Conservation (phyloP, 2,329 filamentous ascomycete genomes). For the Botrytis medusae region DNA sequence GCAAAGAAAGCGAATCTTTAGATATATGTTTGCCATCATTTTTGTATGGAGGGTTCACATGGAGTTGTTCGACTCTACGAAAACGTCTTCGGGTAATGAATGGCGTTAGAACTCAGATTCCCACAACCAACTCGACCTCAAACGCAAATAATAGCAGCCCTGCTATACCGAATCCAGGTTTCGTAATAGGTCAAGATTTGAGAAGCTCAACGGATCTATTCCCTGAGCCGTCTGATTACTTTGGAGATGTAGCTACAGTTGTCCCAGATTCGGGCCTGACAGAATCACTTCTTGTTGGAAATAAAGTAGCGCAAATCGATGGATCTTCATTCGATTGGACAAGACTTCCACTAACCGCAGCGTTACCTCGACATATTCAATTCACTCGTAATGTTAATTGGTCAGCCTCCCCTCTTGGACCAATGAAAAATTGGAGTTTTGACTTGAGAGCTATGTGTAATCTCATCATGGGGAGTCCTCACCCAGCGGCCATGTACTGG, state of each 20-base stretch:
- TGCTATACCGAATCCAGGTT: not conserved
- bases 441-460: conserved; percentile 79
- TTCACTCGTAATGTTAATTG: conserved; percentile 73
- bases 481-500: conserved; percentile 79
- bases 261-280: not conserved
- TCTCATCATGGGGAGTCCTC: conserved; percentile 75
- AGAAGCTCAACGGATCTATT: not conserved
- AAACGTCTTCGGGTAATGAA: conserved; percentile 68
- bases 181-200: not conserved
- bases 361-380: conserved; percentile 67
- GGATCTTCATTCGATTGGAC: conserved; percentile 75
- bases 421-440: conserved; percentile 70
- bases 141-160: not conserved
- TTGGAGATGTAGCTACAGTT: conserved; percentile 29
- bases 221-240: conserved; percentile 33
- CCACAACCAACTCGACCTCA: not conserved
- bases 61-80: conserved; percentile 70
- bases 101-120: conserved; percentile 44
- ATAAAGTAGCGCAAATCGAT: conserved; percentile 22
- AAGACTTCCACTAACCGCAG: conserved; percentile 60
- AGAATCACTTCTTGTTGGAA: not conserved
- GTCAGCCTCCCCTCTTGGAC: conserved; percentile 70
- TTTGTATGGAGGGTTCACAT: conserved; percentile 63
- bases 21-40: conserved; percentile 56
- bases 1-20: conserved; percentile 51